Base-by-base conservation (phyloP, 129 eudicot species). In the Arctium lappa region DNA sequence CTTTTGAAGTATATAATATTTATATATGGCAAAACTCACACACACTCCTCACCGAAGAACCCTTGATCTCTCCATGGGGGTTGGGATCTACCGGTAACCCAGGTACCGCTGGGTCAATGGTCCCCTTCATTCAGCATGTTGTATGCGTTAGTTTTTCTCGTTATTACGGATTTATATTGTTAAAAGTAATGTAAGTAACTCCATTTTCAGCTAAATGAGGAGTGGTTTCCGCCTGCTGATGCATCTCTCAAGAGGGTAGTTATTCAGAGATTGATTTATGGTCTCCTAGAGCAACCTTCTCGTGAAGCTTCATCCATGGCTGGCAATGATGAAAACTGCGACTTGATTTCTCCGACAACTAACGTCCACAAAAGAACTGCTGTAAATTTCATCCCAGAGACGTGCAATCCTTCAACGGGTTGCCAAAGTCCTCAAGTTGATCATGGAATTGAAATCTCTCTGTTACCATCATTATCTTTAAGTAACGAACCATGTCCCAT, bases 141-240 rank as follows among this genome's bases (percentile, higher is more conserved):
- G 4, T 11, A 46, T 10, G 56, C 56, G 1, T 11, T 46, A 46
- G 16, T 46, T 46, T 42, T 46, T 46, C 33, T 42, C 31, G 44
- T 44, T 72, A 36, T 70, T 80, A 30, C 72, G 27, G 77, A 80
- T 42, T 3, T 42, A 33, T 46, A 46, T 72, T 46, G 39, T 46
- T n/a, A 50, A 8, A 44, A 18, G 6, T 29, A 13, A 30, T 18
- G 15, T 32, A 6, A 18, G 1, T 53, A 73, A n/a, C 31, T 34
- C 60, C 56, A 15, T 83, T 90, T 86, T 36, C 94, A 94, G 98
- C 97, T 94, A 34, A 88, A 73, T 18, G 82, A 36, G 11, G 87
- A 91, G 83, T 94, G 98, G 98, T 94, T 94, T 84, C 86, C 81
- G 44, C 90, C 98, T 73, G 86, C 65, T 34, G 98, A 94, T 66